Base-by-base conservation (phyloP, 106 monocot genomes). In the Ottelia alismoides region DNA sequence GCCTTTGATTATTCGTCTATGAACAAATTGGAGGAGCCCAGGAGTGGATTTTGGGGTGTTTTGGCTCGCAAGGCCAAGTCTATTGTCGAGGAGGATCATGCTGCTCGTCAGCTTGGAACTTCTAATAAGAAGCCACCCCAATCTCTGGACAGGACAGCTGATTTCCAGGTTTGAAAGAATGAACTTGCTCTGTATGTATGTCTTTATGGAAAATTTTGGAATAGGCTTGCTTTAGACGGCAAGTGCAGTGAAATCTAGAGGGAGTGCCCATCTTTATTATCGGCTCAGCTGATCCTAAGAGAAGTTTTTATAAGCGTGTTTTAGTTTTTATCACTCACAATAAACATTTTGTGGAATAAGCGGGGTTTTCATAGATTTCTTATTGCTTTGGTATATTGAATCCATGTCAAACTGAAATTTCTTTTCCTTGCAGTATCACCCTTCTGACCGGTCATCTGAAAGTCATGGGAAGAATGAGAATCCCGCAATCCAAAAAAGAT, bases 401-500 rank as follows among this genome's bases (percentile, higher is more conserved):
- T 6, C 35, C 35, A 35, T 35, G 5, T 5, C 5, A 35, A 35
- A 35, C 12, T 6, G 5, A 6, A 35, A 35, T 35, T 35, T 6
- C 9, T 52, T 52, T 51, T n/a, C n/a, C n/a, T n/a, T n/a, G n/a
- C 70, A 79, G 57, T 64, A 61, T n/a, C 58, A 68, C 64, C 72
- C 80, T 25, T 61, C 90, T 22, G 49, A 70, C 47, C 60, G 27
- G 60, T 78, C 84, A 31, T 56, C 56, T 24, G 84, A 84, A 19
- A 65, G 67, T 30, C 49, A 47, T 20, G 45, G 54, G 20, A 84
- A 72, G 40, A 30, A 55, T 9, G 91, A 92, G 22, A 73, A 58
- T 43, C 73, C 71, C 51, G 45, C 68, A 21, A 47, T 32, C 27
- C 84, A 84, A 28, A 91, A 67, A 62, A 55, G 83, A 49, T 65